Evolutionary conservation across 257 asterid species (phyloP).

Genomic region (Solanum verrucosum): DNA sequence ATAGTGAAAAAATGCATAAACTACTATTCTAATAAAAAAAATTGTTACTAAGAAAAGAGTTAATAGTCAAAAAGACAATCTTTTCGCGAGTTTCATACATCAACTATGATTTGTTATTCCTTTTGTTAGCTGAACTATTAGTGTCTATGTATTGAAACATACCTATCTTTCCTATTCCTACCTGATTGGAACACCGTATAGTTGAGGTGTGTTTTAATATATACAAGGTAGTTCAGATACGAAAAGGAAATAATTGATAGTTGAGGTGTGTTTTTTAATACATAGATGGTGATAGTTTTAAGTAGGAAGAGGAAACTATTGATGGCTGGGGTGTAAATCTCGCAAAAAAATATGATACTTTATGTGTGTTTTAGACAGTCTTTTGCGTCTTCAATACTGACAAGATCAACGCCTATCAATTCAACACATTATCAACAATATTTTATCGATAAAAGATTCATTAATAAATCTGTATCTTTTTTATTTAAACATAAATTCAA

Average conservation of each 20-base stretch:
- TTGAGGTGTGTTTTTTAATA: neutral
- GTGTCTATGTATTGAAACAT: no score
- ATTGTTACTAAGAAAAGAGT: neutral
- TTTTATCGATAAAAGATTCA: neutral
- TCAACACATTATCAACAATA: neutral
- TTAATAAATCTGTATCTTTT: no score
- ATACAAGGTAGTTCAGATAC: neutral
- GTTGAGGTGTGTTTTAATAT: neutral
- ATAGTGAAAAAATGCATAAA: neutral
- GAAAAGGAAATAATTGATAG: no score
- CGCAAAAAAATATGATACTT: neutral
- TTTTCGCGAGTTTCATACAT: neutral
- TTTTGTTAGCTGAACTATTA: neutral
- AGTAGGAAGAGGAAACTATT: neutral
- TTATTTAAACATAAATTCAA: no score
- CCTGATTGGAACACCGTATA: neutral
- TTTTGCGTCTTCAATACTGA: no score
- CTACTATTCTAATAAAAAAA: neutral
- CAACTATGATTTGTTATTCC: neutral
- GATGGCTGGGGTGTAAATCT: neutral
- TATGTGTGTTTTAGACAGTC: neutral
- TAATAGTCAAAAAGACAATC: neutral
- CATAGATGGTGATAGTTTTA: neutral
- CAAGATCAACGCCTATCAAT: no score
- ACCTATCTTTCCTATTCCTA: no score